Evolutionary conservation across 495 filamentous ascomycete species (phyloP), one percentile per base, ranked within the genome.

Genomic region (Penicillium mononematosum): DNA sequence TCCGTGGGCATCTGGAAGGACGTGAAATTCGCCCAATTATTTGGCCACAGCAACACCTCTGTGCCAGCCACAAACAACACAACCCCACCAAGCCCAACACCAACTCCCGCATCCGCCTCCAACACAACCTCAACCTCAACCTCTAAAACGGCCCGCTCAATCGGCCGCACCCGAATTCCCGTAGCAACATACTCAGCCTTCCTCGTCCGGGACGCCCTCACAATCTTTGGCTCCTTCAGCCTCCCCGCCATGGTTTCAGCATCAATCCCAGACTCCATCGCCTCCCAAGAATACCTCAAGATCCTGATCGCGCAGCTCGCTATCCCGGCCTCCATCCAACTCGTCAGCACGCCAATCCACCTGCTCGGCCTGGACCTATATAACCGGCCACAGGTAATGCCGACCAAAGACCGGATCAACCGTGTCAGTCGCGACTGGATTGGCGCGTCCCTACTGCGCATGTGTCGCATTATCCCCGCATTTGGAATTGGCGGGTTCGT

Each of bases 401-500:
- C 66, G 4, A 79, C 73, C 65, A 65, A 70, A 53, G 83, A 86
- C 7, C 78, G 91, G 38, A 76, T 84, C 74, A 58, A 69, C 5
- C 81, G 81, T 27, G 81, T 96, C 8, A 78, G 79, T 60, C 81
- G 79, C 68, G 90, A 95, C 64, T 96, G 90, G 85, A 74, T 76
- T 31, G 77, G 86, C 5, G 92, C 89, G 59, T 82, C 83, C 16
- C 71, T 80, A 25, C 88, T 90, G 53, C 79, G 92, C 63, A 88
- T 96, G 74, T 87, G 87, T 56, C 81, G 92, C 55, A 95, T 96
- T 62, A 80, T 96, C 45, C 91, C 91, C 50, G 92, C 92, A 1
- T 96, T 96, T 80, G 92, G 92, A 8, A 76, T 96, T 27, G 92
- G 92, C 0, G 91, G 91, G 1, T 90, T 95, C 46, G 83, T 93